Conservation (phyloP, 2,329 filamentous ascomycete species). For the Scortechinia acanthostroma region DNA sequence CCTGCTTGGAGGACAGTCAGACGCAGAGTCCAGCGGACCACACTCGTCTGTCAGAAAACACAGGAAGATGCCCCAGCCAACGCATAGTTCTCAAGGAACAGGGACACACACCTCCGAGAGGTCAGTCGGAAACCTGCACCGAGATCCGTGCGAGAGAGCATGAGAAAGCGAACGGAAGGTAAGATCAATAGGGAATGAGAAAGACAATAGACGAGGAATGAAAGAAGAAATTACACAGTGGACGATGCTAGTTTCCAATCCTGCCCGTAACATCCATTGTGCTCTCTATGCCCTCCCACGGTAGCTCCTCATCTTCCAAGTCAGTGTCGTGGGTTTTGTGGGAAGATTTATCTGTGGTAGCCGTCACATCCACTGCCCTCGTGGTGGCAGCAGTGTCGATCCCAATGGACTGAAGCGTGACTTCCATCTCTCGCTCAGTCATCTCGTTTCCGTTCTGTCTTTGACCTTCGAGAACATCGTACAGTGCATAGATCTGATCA, state of each 20-base stretch:
- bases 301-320: slow-evolving; percentile 24
- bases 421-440: not conserved
- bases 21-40: too few relatives aligned
- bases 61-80: too few relatives aligned
- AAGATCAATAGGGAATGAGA: too few relatives aligned
- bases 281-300: slow-evolving; percentile 31
- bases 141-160: too few relatives aligned
- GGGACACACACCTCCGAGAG: too few relatives aligned
- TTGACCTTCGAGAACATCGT: not conserved
- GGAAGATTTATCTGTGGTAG: not conserved
- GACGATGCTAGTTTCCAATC: slow-evolving; percentile 7
- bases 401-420: not conserved
- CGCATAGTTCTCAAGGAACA: too few relatives aligned
- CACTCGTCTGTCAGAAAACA: too few relatives aligned
- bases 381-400: not conserved
- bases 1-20: too few relatives aligned
- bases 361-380: not conserved
- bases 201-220: slow-evolving; percentile 2
- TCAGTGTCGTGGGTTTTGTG: slow-evolving; percentile 5
- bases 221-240: slow-evolving; percentile 4
- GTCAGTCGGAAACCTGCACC: too few relatives aligned
- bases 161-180: too few relatives aligned
- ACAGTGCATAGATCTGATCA: slow-evolving; percentile 2
- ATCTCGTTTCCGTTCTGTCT: not conserved
- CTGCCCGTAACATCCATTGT: slow-evolving; percentile 25